Conservation (phyloP, 2,329 filamentous ascomycete genomes). For the Penicillium brasilianum region DNA sequence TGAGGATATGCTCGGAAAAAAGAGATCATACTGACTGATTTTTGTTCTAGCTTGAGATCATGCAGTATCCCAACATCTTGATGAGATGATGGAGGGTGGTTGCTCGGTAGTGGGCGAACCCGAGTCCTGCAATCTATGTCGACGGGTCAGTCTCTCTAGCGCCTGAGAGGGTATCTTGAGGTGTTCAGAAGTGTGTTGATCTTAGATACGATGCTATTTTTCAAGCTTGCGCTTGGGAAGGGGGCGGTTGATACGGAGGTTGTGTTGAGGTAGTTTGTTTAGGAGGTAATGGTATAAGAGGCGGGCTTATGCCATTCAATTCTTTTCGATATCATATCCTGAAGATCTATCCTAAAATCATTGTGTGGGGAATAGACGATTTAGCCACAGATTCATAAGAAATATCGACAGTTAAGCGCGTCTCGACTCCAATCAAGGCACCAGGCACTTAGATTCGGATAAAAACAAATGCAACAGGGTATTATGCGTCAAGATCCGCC, state of each 20-base stretch:
- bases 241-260: no score
- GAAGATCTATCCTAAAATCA: not conserved
- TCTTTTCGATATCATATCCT: not conserved
- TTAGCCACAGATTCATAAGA: conserved; percentile 1
- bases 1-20: not conserved
- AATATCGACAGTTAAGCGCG: conserved; percentile 1
- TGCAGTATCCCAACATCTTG: not conserved
- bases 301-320: no score
- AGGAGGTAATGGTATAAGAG: no score
- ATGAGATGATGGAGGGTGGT: not conserved
- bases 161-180: no score
- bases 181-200: no score
- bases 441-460: conserved; percentile 8
- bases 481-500: conserved; percentile 31
- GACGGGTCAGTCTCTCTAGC: not conserved
- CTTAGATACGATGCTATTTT: no score
- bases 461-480: conserved; percentile 29
- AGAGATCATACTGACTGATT: not conserved
- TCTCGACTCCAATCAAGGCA: conserved; percentile 5
- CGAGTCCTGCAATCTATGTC: not conserved
- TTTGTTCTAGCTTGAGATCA: not conserved
- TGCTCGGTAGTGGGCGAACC: not conserved
- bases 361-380: not conserved
- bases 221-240: no score
- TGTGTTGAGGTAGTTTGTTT: no score